Base-by-base conservation (phyloP, 257 asterid genomes). In the Agastache rugosa region DNA sequence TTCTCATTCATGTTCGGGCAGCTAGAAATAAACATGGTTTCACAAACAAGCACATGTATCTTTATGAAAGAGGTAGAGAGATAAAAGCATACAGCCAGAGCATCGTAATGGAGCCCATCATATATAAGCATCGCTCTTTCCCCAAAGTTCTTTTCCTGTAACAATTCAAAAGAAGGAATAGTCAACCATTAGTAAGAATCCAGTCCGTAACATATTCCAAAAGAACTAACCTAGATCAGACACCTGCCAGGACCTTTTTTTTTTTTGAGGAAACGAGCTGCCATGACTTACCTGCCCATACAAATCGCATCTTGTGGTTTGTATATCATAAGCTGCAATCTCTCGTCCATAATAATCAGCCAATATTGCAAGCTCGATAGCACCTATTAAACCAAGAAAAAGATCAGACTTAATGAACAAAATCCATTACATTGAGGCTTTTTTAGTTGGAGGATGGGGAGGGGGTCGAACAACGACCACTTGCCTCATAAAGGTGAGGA, bases 91-190 rank as follows among this genome's bases (percentile, higher is more conserved):
- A 95, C 99, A 45, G 96, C 93, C 77, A 95, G 83, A 81, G 99
- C 96, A 87, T 95, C 99, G 65, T 95, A 92, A 77, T 95, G 99
- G 66, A 95, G 96, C 65, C 99, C 99, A 72, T 95, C 99, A 64
- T 95, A 90, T 39, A 95, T 87, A 77, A 95, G 90, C 99, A 95
- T 87, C 53, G 81, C 99, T 89, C 99, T 87, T 86, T 95, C 99
- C 20, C 54, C 67, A 77, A 80, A 92, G 69, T 83, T 87, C 62
- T 87, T 85, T 59, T 51, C 97, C 99, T 94, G 90, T 67, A 54
- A 77, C 61, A 73, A 45, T 16, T 63, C 48, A 59, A 78, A 58
- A 50, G 63, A 67, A 78, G 25, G 69, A 50, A 34, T 51, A 67
- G 69, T 69, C 50, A 76, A 78, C 60, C 51, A 35, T 71, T 23